These are phyloP conservation scores for Sporobolomyces phaffii DNA, from an alignment of 768 basidiomycete genomes.

Conservation along the genomic window DNA sequence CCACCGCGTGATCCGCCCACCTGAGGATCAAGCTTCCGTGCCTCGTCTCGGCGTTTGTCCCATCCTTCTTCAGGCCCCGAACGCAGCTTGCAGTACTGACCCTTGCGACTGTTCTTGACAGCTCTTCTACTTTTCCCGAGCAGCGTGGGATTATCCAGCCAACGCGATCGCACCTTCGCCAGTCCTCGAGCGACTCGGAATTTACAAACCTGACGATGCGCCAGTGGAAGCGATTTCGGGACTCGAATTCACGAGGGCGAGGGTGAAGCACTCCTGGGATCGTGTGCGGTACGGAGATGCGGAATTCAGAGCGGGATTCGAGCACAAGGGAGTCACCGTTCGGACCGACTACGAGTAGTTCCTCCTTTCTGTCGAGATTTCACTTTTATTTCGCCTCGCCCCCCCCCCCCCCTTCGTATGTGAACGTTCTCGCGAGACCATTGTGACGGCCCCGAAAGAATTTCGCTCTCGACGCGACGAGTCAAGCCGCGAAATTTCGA, in stretches of 20 bases:
- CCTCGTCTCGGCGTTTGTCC: constrained; percentile 3
- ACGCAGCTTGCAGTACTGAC: too few species aligned
- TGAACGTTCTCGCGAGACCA: background rate
- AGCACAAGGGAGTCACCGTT: background rate
- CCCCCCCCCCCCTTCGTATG: too few species aligned
- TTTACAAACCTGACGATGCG: constrained; percentile 4
- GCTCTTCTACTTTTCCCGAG: constrained; percentile 24
- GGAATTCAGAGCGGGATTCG: background rate
- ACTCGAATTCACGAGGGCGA: constrained; percentile 2
- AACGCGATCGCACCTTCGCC: constrained; percentile 11
- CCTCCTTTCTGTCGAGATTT: too few species aligned
- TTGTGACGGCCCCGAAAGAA: too few species aligned
- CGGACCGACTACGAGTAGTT: constrained; percentile 6
- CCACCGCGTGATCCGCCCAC: constrained; percentile 23
- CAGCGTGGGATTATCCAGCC: background rate
- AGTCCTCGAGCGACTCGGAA: constrained; percentile 10
- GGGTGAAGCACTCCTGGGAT: constrained; percentile 19
- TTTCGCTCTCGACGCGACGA: background rate
- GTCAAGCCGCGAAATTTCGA: too few species aligned
- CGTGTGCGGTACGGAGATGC: background rate
- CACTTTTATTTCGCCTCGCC: too few species aligned
- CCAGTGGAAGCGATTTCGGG: background rate
- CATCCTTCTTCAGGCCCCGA: background rate
- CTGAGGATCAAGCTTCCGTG: constrained; percentile 8
- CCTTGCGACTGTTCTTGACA: background rate